Evolutionary conservation across 306 rosid genomes (phyloP).

Genomic region (Cicer arietinum): DNA sequence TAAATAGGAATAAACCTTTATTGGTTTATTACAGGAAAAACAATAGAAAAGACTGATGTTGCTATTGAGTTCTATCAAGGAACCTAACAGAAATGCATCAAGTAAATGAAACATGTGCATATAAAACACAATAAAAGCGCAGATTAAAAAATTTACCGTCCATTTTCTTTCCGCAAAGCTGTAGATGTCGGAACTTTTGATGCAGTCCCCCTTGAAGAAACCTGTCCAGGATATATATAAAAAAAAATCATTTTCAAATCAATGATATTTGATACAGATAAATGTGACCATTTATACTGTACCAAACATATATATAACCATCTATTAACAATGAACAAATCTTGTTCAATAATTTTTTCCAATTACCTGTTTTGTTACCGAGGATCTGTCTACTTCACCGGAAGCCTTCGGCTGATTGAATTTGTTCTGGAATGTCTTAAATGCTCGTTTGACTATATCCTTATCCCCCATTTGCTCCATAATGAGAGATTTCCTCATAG

Average conservation of each 20-base stretch:
- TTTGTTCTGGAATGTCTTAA: conserved; percentile 84
- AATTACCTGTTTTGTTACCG: conserved; percentile 63
- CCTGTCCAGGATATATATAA: conserved; percentile 51
- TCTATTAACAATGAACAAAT: conserved; percentile 26
- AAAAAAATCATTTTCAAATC: conserved; percentile 26
- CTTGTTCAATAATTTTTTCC: conserved; percentile 23
- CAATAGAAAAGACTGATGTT: no score
- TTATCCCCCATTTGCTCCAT: conserved; percentile 97
- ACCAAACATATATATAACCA: neutral
- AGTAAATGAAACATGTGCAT: conserved; percentile 15
- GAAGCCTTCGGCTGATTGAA: conserved; percentile 61
- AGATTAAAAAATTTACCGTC: conserved; percentile 58
- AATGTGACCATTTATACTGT: neutral
- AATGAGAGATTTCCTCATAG: conserved; percentile 67
- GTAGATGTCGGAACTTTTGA: conserved; percentile 60
- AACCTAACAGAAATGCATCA: neutral
- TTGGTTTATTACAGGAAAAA: no score
- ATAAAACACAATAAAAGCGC: conserved; percentile 24
- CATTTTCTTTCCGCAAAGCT: conserved; percentile 64
- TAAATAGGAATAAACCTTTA: no score
- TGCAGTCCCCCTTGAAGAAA: conserved; percentile 59
- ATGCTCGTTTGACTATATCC: conserved; percentile 92
- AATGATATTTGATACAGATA: conserved; percentile 4
- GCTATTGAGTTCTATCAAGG: no score
- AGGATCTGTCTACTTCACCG: conserved; percentile 52